Conservation (phyloP, 148 eudicot species). For the Nepenthes gracilis region DNA sequence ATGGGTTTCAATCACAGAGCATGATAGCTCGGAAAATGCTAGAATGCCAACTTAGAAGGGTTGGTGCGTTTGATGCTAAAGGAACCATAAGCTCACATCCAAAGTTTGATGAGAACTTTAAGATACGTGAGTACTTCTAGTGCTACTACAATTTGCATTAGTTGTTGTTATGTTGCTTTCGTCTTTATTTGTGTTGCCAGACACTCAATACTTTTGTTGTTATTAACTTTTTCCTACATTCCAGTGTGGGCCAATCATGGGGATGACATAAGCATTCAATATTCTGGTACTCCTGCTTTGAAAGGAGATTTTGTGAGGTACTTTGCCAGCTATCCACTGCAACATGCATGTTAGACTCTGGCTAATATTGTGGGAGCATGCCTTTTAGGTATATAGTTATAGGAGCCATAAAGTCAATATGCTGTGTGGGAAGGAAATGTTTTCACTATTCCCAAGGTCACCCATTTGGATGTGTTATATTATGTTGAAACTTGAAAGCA, state of each 20-base stretch:
- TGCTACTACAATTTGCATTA: conserved; percentile 2
- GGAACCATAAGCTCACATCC: conserved; percentile 71
- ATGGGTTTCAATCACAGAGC: conserved; percentile 42
- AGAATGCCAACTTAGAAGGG: conserved; percentile 76
- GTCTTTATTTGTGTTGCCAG: background rate
- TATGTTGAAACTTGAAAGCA: too few relatives aligned
- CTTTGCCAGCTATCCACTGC: background rate
- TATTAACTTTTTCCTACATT: conserved; percentile 5
- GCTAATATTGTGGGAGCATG: too few relatives aligned
- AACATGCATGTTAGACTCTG: background rate
- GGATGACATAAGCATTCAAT: conserved; percentile 94
- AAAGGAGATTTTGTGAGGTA: conserved; percentile 99
- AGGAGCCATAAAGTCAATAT: too few relatives aligned
- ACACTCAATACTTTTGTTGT: background rate
- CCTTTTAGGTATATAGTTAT: too few relatives aligned
- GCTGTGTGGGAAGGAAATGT: too few relatives aligned
- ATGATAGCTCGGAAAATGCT: conserved; percentile 91
- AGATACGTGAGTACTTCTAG: conserved; percentile 49
- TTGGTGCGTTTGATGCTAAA: conserved; percentile 74
- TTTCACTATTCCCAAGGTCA: too few relatives aligned
- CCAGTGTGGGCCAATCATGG: conserved; percentile 99
- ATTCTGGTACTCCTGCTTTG: conserved; percentile 95
- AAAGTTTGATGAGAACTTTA: conserved; percentile 73
- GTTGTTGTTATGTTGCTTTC: background rate
- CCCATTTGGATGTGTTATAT: too few relatives aligned